Conservation (phyloP, 192 early-diverging fungal genomes). For the Chytriomyces confervae region DNA sequence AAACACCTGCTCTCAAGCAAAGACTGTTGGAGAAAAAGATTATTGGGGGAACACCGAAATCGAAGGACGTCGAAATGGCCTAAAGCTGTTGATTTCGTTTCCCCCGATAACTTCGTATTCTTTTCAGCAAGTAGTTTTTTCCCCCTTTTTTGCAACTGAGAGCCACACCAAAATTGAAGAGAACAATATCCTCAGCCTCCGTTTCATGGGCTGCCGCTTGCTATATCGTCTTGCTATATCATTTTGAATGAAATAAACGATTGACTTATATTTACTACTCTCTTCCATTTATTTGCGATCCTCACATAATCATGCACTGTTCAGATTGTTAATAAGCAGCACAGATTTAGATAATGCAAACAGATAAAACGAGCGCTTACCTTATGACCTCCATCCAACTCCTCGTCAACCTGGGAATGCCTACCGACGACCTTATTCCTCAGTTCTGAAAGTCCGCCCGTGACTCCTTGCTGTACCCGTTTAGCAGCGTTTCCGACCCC, state of each 20-base stretch:
- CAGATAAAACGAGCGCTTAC: too few species aligned
- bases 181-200: too few species aligned
- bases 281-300: not conserved
- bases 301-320: conserved; percentile 35
- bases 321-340: too few species aligned
- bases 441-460: not conserved
- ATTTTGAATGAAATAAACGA: conserved; percentile 2
- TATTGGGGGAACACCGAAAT: conserved; percentile 53
- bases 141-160: too few species aligned
- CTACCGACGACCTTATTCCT: not conserved
- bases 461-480: conserved; percentile 6
- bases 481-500: not conserved
- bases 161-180: too few species aligned
- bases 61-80: conserved; percentile 68
- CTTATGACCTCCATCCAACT: conserved; percentile 37
- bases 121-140: too few species aligned
- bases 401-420: conserved; percentile 30
- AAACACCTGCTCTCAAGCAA: conserved; percentile 60
- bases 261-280: not conserved
- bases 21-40: conserved; percentile 73
- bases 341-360: too few species aligned
- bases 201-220: too few species aligned
- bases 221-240: not conserved
- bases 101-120: too few species aligned
- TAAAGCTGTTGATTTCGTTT: not conserved